Evolutionary conservation across 2,329 filamentous ascomycete species (phyloP), one percentile per base, ranked within the genome.

Genomic region (Pseudogymnoascus destructans): DNA sequence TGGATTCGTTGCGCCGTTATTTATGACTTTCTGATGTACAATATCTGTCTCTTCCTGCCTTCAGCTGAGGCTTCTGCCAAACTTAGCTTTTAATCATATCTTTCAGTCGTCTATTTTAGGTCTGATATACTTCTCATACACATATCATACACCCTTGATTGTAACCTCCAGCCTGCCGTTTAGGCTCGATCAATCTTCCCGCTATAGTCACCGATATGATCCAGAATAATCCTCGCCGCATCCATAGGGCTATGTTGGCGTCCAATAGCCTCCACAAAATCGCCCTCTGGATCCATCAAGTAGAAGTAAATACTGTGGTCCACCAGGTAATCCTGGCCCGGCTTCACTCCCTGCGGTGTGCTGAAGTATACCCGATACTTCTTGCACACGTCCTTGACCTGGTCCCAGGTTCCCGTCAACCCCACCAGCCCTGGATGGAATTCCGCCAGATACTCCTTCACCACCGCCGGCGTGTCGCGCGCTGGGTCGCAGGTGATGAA

Each of bases 231-330:
- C 73, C 84, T 84, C 5, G 91, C 87, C 1, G 85, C 93, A 67
- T 89, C 81, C 62, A 93, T 85, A 0, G 92, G 89, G 40, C 89
- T 95, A 73, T 97, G 91, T 73, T 98, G 93, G 62, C 93, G 79
- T 15, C 93, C 93, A 68, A 98, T 84, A 10, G 91, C 95, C 75
- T 98, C 95, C 25, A 98, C 92, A 72, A 98, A 98, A 71, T 98
- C 91, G 17, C 92, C 92, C 66, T 97, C 91, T 0, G 93, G 93
- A 71, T 97, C 93, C 93, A 98, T 98, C 65, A 98, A 75, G 72
- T 98, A 98, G 68, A 98, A 98, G 77, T 98, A 98, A 66, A 98
- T 98, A 72, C 90, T 96, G 75, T 98, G 93, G 72, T 98, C 93
- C 10, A 98, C 93, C 66, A 98, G 73, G 70, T 98, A 98, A 72